These are phyloP conservation scores for Diaporthe vaccinii DNA, from an alignment of 2,329 filamentous ascomycete species.

Conservation along the genomic window DNA sequence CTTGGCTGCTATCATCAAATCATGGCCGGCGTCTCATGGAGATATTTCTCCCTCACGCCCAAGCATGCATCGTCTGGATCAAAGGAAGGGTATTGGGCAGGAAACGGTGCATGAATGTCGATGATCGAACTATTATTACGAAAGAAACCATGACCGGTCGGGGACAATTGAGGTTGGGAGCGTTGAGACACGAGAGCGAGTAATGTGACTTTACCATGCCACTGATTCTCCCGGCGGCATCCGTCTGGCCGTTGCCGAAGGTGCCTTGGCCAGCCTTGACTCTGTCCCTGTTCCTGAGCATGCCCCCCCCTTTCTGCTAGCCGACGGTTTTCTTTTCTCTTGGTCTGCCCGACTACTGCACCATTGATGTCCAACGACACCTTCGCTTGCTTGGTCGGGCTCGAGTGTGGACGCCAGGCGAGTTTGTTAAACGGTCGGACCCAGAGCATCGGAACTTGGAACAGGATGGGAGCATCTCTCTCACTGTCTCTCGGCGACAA, in stretches of 20 bases:
- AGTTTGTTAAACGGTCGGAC: conserved; percentile 16
- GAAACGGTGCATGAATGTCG: conserved; percentile 14
- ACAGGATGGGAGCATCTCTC: neutral
- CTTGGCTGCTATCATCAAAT: conserved; percentile 27
- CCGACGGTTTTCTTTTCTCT: neutral
- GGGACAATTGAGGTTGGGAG: conserved; percentile 5
- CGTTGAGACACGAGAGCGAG: conserved; percentile 24
- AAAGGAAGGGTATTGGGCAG: neutral
- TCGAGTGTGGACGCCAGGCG: neutral
- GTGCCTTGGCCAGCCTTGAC: neutral
- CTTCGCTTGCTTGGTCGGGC: neutral
- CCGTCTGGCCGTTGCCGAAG: conserved; percentile 16
- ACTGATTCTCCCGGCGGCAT: conserved; percentile 16
- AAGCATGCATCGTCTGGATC: neutral
- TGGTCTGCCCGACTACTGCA: neutral
- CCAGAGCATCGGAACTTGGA: conserved; percentile 15
- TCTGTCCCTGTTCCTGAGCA: neutral
- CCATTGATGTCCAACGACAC: neutral
- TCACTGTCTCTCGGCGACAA: neutral
- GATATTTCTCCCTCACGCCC: neutral
- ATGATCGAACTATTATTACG: conserved; percentile 19
- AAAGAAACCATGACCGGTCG: conserved; percentile 15
- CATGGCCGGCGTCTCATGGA: conserved; percentile 9
- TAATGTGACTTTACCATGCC: conserved; percentile 30
- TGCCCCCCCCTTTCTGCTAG: neutral